These are phyloP conservation scores for Trichosporon sp. DNA, from an alignment of 1,284 basidiomycete genomes.

Conservation along the genomic window DNA sequence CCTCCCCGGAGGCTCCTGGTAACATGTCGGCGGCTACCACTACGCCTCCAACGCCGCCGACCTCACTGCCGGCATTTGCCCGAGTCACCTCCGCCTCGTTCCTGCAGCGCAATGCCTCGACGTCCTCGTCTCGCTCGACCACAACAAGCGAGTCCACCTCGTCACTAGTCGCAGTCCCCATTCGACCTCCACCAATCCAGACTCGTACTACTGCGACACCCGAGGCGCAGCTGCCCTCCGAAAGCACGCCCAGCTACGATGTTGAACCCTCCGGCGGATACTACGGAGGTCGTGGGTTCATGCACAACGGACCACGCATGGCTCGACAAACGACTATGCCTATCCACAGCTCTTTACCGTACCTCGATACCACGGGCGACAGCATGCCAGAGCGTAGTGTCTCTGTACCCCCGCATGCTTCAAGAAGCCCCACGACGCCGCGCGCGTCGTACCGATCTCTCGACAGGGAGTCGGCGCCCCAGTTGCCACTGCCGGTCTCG, in stretches of 20 bases:
- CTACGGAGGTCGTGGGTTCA: conserved; percentile 29
- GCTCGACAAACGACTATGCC: conserved; percentile 11
- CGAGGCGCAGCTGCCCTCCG: conserved; percentile 23
- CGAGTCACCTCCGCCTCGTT: conserved; percentile 17
- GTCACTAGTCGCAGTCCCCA: conserved; percentile 44
- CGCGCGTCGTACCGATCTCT: conserved; percentile 4
- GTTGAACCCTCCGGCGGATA: conserved; percentile 1
- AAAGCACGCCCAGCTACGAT: conserved; percentile 4
- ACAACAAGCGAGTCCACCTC: conserved; percentile 38
- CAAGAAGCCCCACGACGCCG: conserved; percentile 9
- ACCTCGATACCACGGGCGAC: background rate
- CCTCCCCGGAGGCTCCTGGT: background rate
- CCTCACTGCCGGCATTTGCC: conserved; percentile 11
- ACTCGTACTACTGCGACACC: conserved; percentile 43
- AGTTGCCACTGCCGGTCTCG: conserved; percentile 4
- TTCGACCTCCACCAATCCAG: conserved; percentile 42
- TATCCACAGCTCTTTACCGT: background rate
- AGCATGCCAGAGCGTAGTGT: background rate
- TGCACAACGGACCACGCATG: conserved; percentile 33
- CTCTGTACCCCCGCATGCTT: conserved; percentile 10
- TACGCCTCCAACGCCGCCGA: conserved; percentile 18
- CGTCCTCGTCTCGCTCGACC: conserved; percentile 36
- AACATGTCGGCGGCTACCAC: background rate
- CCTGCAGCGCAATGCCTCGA: conserved; percentile 38
- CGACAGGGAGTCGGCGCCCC: background rate